These are phyloP conservation scores for Aspergillus floridensis DNA, from an alignment of 2,329 filamentous ascomycete genomes.

Conservation along the genomic window DNA sequence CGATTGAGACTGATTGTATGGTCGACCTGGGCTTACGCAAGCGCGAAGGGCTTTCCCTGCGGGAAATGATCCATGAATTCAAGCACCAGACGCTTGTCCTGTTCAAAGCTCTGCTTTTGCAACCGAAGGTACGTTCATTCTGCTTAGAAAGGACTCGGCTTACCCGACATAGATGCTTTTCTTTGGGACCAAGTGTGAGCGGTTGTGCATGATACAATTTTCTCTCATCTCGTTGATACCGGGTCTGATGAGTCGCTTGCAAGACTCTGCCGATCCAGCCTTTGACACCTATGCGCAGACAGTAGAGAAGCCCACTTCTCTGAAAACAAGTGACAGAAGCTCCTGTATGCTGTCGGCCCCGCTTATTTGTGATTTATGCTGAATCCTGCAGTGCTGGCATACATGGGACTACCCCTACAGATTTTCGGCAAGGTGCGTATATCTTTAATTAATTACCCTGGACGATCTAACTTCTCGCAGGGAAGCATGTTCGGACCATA, in stretches of 20 bases:
- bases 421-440: conserved; percentile 78
- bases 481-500: conserved; percentile 95
- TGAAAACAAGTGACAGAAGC: conserved; percentile 86
- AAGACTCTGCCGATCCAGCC: conserved; percentile 93
- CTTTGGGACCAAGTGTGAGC: conserved; percentile 94
- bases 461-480: conserved; percentile 45
- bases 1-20: not conserved
- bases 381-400: conserved; percentile 64
- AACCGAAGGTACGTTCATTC: conserved; percentile 71
- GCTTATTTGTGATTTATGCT: conserved; percentile 16
- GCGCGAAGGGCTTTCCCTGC: conserved; percentile 62
- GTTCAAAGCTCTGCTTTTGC: conserved; percentile 87
- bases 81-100: conserved; percentile 91
- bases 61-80: conserved; percentile 91
- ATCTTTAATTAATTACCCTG: conserved; percentile 52
- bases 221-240: conserved; percentile 93
- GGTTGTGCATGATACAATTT: conserved; percentile 97
- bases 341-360: conserved; percentile 55
- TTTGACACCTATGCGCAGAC: conserved; percentile 78
- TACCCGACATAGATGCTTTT: conserved; percentile 76
- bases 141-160: conserved; percentile 2
- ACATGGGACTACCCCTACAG: conserved; percentile 92
- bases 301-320: conserved; percentile 72
- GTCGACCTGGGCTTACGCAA: conserved; percentile 12
- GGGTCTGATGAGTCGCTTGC: conserved; percentile 82